Evolutionary conservation across 306 rosid genomes (phyloP), one percentile per base, ranked within the genome.

Genomic region (Vigna reflexopilosa): DNA sequence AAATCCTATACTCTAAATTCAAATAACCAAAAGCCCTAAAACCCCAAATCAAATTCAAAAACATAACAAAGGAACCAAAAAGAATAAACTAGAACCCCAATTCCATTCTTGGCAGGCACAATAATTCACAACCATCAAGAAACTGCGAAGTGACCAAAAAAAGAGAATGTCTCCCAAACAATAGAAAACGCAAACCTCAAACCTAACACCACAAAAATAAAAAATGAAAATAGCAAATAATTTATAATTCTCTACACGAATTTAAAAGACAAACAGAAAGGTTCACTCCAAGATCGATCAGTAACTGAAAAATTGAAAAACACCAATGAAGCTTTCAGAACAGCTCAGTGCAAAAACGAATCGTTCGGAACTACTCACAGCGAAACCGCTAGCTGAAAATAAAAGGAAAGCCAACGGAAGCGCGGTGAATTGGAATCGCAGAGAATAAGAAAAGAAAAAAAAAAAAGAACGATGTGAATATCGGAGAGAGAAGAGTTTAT

Each of bases 281-380:
- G 1, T 65, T 75, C 59, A 45, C 50, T 45, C 13, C 15, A 71
- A 74, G 86, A 89, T 91, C 91, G 90, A 88, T 71, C 85, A 81
- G 57, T 72, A 55, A 12, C 74, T 7, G 17, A 52, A 67, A 70
- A 67, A 40, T 63, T 32, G 17, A 15, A 17, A 24, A 26, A 26
- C 16, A 66, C n/a, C 9, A 11, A 62, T 44, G 49, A 73, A 54
- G 48, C 61, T 26, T 6, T 17, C 20, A 73, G 19, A 26, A 20
- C 34, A 47, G 76, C 16, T 15, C 45, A 58, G 20, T 22, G 58
- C 12, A 16, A 12, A 12, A 12, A 80, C 19, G 36, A 50, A 58
- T 59, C 22, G 76, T 64, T 59, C 48, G 10, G 67, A 81, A 77
- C 71, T 65, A 85, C 96, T 87, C 77, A 90, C 95, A 87, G 79